phyloP scores from a whole-genome alignment of 805 yeast species.

The Grigorovia humatica region DNA sequence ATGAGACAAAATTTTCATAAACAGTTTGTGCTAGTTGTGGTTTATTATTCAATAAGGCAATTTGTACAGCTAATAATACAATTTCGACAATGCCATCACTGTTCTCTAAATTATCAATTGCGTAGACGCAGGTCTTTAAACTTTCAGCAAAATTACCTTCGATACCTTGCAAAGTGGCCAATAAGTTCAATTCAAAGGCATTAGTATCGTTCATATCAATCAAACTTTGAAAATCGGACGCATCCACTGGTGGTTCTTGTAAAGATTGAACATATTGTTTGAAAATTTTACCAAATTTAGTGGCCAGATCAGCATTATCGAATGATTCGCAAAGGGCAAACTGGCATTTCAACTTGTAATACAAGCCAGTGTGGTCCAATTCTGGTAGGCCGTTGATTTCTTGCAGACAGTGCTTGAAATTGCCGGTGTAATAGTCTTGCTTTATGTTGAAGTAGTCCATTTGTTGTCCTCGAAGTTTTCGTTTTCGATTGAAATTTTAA shows the following conservation, averaged over 20 bases:
- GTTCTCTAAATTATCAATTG: constrained; percentile 35
- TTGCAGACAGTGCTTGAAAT: constrained; percentile 36
- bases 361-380: constrained; percentile 20
- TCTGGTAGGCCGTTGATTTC: constrained; percentile 32
- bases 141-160: constrained; percentile 25
- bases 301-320: constrained; percentile 9
- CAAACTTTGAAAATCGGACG: constrained; percentile 3
- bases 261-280: constrained; percentile 21
- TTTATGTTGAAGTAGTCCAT: constrained; percentile 44
- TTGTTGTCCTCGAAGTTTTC: background rate
- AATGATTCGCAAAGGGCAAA: constrained; percentile 20
- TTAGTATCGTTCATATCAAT: constrained; percentile 7
- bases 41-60: constrained; percentile 33
- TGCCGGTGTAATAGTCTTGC: constrained; percentile 54
- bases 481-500: background rate
- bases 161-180: constrained; percentile 23
- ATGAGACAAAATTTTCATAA: constrained; percentile 35
- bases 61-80: constrained; percentile 33
- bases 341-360: constrained; percentile 29
- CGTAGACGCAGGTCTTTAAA: constrained; percentile 31
- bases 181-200: constrained; percentile 16
- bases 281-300: constrained; percentile 23
- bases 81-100: constrained; percentile 30
- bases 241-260: constrained; percentile 9
- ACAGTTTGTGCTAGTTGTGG: constrained; percentile 37